phyloP scores from a whole-genome alignment of 2,329 filamentous ascomycete species.

The Phymatotrichopsis omnivora region DNA sequence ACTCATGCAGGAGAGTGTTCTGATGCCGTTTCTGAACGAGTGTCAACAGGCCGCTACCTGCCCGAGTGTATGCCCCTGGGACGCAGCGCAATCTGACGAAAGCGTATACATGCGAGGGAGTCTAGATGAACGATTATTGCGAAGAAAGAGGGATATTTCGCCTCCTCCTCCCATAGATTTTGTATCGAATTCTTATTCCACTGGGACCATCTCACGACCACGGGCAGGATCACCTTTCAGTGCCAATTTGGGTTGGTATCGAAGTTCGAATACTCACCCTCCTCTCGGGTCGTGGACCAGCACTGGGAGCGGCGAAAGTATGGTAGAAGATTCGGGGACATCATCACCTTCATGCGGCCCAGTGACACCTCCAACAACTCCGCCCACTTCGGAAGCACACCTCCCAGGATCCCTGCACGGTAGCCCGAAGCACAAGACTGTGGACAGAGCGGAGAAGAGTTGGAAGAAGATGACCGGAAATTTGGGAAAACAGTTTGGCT shows the following conservation, averaged over 20 bases:
- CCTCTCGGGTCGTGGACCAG: constrained; percentile 26
- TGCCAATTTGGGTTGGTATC: constrained; percentile 30
- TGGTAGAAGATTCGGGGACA: constrained; percentile 42
- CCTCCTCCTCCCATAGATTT: constrained; percentile 30
- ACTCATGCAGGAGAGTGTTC: constrained; percentile 92
- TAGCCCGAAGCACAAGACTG: constrained; percentile 34
- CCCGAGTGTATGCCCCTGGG: constrained; percentile 29
- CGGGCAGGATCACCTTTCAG: constrained; percentile 30
- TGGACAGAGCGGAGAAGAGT: constrained; percentile 39
- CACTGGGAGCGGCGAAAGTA: constrained; percentile 29
- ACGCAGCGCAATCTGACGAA: constrained; percentile 35
- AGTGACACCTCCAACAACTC: constrained; percentile 44
- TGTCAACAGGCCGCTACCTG: constrained; percentile 30
- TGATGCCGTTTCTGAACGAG: constrained; percentile 79
- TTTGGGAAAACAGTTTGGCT: constrained; percentile 35
- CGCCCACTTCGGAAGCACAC: constrained; percentile 38
- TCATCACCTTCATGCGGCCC: constrained; percentile 36
- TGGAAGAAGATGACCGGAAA: constrained; percentile 45
- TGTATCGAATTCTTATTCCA: constrained; percentile 30
- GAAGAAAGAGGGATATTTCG: constrained; percentile 28
- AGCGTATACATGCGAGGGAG: constrained; percentile 34
- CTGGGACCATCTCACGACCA: constrained; percentile 25
- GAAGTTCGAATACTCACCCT: constrained; percentile 25
- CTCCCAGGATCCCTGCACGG: constrained; percentile 25
- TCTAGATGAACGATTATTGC: constrained; percentile 29